These are phyloP conservation scores for Coemansia sp. DNA, from an alignment of 192 early-diverging fungal genomes.

Conservation along the genomic window DNA sequence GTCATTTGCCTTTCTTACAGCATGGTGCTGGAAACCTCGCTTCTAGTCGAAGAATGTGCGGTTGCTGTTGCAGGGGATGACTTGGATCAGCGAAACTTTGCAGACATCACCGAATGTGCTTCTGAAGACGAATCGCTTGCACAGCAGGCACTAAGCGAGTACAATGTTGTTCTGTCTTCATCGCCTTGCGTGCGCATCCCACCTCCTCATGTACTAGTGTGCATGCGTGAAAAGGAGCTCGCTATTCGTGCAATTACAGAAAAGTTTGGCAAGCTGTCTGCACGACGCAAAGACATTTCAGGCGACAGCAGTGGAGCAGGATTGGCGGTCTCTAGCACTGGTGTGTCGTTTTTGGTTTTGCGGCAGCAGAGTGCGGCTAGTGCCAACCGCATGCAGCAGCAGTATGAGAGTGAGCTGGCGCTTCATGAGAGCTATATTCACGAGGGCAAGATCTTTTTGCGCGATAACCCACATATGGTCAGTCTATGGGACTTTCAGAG, in stretches of 20 bases:
- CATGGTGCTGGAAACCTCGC: slow-evolving; percentile 77
- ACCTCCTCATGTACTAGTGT: slow-evolving; percentile 74
- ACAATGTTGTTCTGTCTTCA: slow-evolving; percentile 74
- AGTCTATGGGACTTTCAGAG: slow-evolving; percentile 55
- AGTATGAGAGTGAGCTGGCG: slow-evolving; percentile 52
- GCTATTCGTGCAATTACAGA: slow-evolving; percentile 30
- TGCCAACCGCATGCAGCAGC: slow-evolving; percentile 48
- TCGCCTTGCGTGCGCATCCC: slow-evolving; percentile 86
- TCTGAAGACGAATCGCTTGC: slow-evolving; percentile 25
- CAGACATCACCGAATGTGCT: not conserved
- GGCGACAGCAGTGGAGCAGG: slow-evolving; percentile 1
- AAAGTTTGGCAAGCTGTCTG: slow-evolving; percentile 31
- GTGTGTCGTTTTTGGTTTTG: slow-evolving; percentile 48
- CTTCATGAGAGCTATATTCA: slow-evolving; percentile 44
- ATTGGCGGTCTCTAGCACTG: slow-evolving; percentile 11
- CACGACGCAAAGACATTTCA: slow-evolving; percentile 10
- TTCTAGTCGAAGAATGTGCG: slow-evolving; percentile 78
- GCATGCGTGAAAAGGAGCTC: slow-evolving; percentile 62
- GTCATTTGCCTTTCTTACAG: slow-evolving; percentile 87
- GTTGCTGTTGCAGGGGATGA: slow-evolving; percentile 43
- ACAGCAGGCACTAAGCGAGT: slow-evolving; percentile 60
- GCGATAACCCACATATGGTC: slow-evolving; percentile 42
- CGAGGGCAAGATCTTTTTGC: slow-evolving; percentile 45
- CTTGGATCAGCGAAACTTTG: not conserved
- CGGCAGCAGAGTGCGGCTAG: slow-evolving; percentile 52